Evolutionary conservation across 495 filamentous ascomycete genomes (phyloP), one percentile per base, ranked within the genome.

Genomic region (Penicillium waksmanii): DNA sequence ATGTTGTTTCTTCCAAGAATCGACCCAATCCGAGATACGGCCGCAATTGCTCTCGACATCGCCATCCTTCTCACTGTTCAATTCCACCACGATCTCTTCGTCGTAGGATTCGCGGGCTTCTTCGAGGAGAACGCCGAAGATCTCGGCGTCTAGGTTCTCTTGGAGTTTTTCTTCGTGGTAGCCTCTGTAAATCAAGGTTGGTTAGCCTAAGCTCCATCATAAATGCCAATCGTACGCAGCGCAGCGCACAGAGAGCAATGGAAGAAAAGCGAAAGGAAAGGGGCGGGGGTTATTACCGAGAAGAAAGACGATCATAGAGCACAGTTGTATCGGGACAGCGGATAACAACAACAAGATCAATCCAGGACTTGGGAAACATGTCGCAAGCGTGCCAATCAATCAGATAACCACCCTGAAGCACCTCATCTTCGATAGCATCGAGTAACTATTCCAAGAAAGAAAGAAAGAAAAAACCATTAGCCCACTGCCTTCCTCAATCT

Each of bases 311-410:
- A 70, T 99, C 96, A 69, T 96, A 98, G 34, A 96, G 81, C 48
- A 88, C 76, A 36, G 71, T 70, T 33, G 82, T 87, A 25, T 89
- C 87, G 53, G 92, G 86, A 53, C 88, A 91, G 13, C 96, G 82
- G 55, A 99, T 73, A 59, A 98, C 96, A 5, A 98, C 90, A 1
- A 98, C 94, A 2, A 99, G 84, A 68, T 99, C 96, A 65, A 98
- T 89, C 91, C 92, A 96, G 67, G 88, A 87, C 70, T 89, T 85
- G 21, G 96, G 94, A 70, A 99, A 98, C 33, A 98, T 77, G 68
- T 99, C 96, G 75, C 94, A 97, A 1, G 92, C 93, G 73, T 99
- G 95, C 95, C 94, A 99, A 75, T 99, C 96, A 63, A 99, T 90
- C 67, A 99, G 85, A 70, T 86, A 89, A 15, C 96, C 96, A 58